Evolutionary conservation across 192 early-diverging fungal genomes (phyloP).

Genomic region (Backusella tuberculispora): DNA sequence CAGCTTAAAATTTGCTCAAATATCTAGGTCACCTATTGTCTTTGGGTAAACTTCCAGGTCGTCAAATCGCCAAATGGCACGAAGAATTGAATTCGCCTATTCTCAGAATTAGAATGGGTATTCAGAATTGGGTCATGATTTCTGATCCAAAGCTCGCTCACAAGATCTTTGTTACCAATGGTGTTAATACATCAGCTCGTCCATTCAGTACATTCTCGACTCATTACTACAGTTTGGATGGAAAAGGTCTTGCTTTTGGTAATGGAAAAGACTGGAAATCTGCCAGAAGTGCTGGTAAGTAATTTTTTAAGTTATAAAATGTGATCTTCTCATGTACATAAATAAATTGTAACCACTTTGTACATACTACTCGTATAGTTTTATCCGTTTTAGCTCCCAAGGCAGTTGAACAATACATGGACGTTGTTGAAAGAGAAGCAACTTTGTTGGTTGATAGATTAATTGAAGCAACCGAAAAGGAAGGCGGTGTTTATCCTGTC

Average conservation of each 20-base stretch:
- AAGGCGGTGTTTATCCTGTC: neutral
- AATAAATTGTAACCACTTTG: neutral
- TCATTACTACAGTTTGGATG: neutral
- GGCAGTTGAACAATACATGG: neutral
- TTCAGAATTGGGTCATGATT: slow-evolving; percentile 10
- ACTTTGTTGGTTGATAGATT: neutral
- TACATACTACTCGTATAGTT: neutral
- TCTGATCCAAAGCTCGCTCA: slow-evolving; percentile 11
- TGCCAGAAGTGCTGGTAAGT: slow-evolving; percentile 8
- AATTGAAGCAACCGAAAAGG: neutral
- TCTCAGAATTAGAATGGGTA: slow-evolving; percentile 16
- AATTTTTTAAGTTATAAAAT: neutral
- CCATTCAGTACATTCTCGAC: neutral
- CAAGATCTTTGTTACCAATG: slow-evolving; percentile 19
- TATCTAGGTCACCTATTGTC: slow-evolving; percentile 3
- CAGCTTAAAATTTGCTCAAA: neutral
- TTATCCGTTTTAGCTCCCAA: slow-evolving; percentile 3
- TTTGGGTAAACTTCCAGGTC: neutral
- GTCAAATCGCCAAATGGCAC: neutral
- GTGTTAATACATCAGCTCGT: neutral
- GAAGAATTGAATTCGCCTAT: slow-evolving; percentile 13
- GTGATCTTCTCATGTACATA: neutral
- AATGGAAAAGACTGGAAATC: slow-evolving; percentile 13
- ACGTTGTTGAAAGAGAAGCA: slow-evolving; percentile 3
- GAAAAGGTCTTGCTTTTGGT: neutral